Conservation (phyloP, 1,284 basidiomycete genomes). For the Ceratobasidium sp. region DNA sequence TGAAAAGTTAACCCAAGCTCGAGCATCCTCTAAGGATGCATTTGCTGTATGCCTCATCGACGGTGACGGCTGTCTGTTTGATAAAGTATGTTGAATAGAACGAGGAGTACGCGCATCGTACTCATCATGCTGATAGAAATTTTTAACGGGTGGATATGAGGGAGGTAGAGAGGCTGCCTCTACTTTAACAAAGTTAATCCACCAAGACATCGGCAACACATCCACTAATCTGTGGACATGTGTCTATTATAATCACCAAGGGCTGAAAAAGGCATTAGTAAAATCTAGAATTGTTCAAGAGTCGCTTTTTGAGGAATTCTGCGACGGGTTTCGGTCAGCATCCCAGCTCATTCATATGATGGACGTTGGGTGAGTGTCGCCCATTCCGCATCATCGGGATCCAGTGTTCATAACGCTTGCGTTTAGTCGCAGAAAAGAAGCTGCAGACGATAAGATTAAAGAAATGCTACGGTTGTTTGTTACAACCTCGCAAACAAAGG, state of each 20-base stretch:
- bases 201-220: slow-evolving; percentile 28
- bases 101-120: background rate
- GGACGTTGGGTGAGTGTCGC: slow-evolving; percentile 32
- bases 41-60: slow-evolving; percentile 33
- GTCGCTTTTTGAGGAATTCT: slow-evolving; percentile 26
- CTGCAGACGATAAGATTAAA: slow-evolving; percentile 41
- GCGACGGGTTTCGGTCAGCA: slow-evolving; percentile 35
- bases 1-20: slow-evolving; percentile 25
- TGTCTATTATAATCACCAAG: slow-evolving; percentile 37
- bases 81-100: slow-evolving; percentile 11
- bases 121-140: slow-evolving; percentile 20
- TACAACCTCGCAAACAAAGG: slow-evolving; percentile 16
- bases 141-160: slow-evolving; percentile 28
- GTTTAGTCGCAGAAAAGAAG: slow-evolving; percentile 29
- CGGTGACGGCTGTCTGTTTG: slow-evolving; percentile 33
- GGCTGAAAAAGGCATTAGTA: slow-evolving; percentile 24
- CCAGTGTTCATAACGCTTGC: background rate
- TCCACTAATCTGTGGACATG: slow-evolving; percentile 30
- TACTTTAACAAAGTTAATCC: slow-evolving; percentile 31
- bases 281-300: slow-evolving; percentile 16
- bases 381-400: background rate
- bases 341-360: slow-evolving; percentile 41
- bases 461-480: slow-evolving; percentile 35
- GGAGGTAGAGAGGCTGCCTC: slow-evolving; percentile 34
- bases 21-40: background rate